Evolutionary conservation across 768 basidiomycete species (phyloP), one percentile per base, ranked within the genome.

Genomic region (Chlorophyllum brunneum): DNA sequence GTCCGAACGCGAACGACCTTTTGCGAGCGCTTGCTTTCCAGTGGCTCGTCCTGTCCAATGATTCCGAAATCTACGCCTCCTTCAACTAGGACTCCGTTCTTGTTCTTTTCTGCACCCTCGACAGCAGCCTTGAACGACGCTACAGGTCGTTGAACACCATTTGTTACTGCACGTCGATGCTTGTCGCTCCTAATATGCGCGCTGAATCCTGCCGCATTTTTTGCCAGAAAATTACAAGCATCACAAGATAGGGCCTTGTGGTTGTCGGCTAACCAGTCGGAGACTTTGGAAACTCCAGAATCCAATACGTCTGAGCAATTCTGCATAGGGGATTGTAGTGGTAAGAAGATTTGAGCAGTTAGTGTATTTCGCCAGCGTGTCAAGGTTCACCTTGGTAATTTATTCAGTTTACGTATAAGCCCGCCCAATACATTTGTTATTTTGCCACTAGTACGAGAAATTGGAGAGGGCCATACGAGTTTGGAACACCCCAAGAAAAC

Each of bases 71-170:
- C 73, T 10, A 79, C 61, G 5, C 65, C 63, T 1, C 73, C 74
- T 3, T 67, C 63, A 2, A 85, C 63, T 0, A 62, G 58, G 8
- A 83, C 63, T 1, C 77, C 80, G 41, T 82, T 67, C 46, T 79
- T 81, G 56, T 84, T 80, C 31, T 70, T 72, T 47, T 80, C 76
- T 0, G 80, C 76, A 31, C 78, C 77, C 13, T 80, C 76, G 6
- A 81, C 48, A 0, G 72, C 76, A 2, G 68, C 63, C 27, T 69
- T 66, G 54, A 75, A 76, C 4, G 65, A 59, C 0, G 69, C 56
- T 36, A 18, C 18, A 54, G 20, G 20, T 20, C 33, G 11, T 18
- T 24, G 10, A 15, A 11, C 13, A 18, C 13, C 2, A 43, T 43
- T 8, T 20, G 30, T 29, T 44, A 26, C 24, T 7, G 33, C 27